Base-by-base conservation (phyloP, 805 yeast genomes). In the Ogataea kodamae region DNA sequence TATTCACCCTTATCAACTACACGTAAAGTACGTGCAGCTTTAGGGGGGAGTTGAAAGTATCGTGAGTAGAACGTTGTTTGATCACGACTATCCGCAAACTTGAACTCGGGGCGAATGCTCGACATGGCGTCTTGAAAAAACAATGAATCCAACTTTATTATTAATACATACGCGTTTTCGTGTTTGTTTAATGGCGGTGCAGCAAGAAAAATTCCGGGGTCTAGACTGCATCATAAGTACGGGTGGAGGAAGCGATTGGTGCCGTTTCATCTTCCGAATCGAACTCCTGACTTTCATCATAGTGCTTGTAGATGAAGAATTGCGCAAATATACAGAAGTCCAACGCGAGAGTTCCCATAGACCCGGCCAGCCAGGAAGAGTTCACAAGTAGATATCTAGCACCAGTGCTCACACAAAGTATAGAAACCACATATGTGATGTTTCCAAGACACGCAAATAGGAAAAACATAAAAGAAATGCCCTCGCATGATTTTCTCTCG, bases 401-500 rank as follows among this genome's bases (percentile, higher is more conserved):
- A 34, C 86, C 79, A 29, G 79, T 65, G 45, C 87, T 85, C 25
- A 84, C 80, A 27, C 83, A 74, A 30, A 90, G 64, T 33, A 90
- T 90, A 8, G 95, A 82, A 9, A 85, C 72, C 24, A 92, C 96
- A 50, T 88, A 92, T 1, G 96, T 86, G 52, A 85, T 66, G 57
- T 90, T 92, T 28, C 98, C 98, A 37, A 90, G 65, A 57, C 96
- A 88, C 13, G 98, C 97, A 68, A 92, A 90, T 14, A 92, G 64
- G 62, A 90, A 90, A 61, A 92, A 90, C 69, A 90, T 70, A 53
- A 92, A 86, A 8, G 96, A 86, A 30, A 90, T 84, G 15, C 97
- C 97, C 42, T 92, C 97, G 56, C 96, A 88, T 2, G 95, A 82
- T 61, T 88, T 89, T 53, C 97, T 73, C 56, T 80, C 70, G 54